Base-by-base conservation (phyloP, 192 early-diverging fungal genomes). In the Chytriomyces hyalinus region DNA sequence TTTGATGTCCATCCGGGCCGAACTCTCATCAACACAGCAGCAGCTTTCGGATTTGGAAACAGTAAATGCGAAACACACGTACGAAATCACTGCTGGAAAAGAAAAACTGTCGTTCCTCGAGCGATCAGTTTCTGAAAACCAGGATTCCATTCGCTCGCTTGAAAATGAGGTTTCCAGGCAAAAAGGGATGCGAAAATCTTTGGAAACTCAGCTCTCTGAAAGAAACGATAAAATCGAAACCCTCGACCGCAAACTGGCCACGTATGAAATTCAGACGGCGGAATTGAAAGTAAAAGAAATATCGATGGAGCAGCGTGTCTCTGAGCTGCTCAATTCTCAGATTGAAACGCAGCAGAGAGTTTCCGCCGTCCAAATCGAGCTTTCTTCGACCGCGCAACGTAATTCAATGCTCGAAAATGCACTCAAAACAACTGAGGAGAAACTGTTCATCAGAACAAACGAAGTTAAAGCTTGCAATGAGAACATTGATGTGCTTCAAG, bases 131-230 rank as follows among this genome's bases (percentile, higher is more conserved):
- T 44, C n/a, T 6, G 45, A 61, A 5, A 45, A 62, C 2, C 61
- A 75, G 22, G 63, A 64, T 48, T 8, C 22, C 7, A 22, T 13
- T 44, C 57, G 57, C 5, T 51, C 20, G 6, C 46, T 66, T 6
- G 73, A 75, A 65, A 75, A 65, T 51, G 73, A 75, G 45, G 36
- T 75, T 9, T 75, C 73, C 10, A 13, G 47, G n/a, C 73, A 75
- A 49, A 75, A 66, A 51, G 73, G 73, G 50, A 75, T 75, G 62
- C 51, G 73, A 28, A 75, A 75, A 53, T 75, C 73, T 10, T 51
- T 75, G 11, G 73, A 75, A 75, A 50, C 73, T 11, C 73, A 75
- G 63, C 63, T 75, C 11, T 9, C 62, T 17, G 73, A 75, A 3
- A 44, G 73, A 9, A 28, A 66, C 22, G 62, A 75, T 20, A 64